Evolutionary conservation across 192 early-diverging fungal genomes (phyloP).

Genomic region (Paraglomus brasilianum): DNA sequence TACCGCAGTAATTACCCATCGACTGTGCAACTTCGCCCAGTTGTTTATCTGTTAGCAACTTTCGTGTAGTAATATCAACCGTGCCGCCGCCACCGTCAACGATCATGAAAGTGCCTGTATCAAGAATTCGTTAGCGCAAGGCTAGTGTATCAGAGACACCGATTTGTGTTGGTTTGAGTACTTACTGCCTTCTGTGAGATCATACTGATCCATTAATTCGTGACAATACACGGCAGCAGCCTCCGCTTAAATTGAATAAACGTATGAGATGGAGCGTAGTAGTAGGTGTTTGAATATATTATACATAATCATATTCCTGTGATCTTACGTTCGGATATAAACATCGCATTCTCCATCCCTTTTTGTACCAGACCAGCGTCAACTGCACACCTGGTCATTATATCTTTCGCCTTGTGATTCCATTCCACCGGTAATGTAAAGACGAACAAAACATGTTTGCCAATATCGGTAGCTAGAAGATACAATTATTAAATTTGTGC

Average conservation of each 20-base stretch:
- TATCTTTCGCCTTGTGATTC: not conserved
- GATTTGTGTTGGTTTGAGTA: not conserved
- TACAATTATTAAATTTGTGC: not conserved
- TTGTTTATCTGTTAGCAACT: conserved; percentile 5
- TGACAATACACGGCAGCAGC: conserved; percentile 13
- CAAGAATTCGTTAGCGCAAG: not conserved
- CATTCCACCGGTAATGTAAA: conserved; percentile 7
- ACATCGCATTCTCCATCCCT: not conserved
- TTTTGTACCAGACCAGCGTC: not conserved
- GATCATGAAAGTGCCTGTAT: conserved; percentile 34
- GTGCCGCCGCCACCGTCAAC: conserved; percentile 33
- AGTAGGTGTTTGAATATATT: not conserved
- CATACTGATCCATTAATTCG: not conserved
- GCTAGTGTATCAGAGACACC: not conserved
- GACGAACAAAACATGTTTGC: not conserved
- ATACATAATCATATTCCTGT: not conserved
- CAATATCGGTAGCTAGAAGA: not conserved
- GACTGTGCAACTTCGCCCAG: conserved; percentile 16
- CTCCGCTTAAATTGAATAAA: conserved; percentile 2
- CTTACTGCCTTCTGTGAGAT: not conserved
- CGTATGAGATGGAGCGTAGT: not conserved
- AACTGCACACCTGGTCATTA: conserved; percentile 10
- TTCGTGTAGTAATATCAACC: conserved; percentile 33
- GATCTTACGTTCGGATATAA: conserved; percentile 23
- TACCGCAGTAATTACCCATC: conserved; percentile 4